Base-by-base conservation (phyloP, 345 rosid genomes). In the Crucihimalaya himalaica region DNA sequence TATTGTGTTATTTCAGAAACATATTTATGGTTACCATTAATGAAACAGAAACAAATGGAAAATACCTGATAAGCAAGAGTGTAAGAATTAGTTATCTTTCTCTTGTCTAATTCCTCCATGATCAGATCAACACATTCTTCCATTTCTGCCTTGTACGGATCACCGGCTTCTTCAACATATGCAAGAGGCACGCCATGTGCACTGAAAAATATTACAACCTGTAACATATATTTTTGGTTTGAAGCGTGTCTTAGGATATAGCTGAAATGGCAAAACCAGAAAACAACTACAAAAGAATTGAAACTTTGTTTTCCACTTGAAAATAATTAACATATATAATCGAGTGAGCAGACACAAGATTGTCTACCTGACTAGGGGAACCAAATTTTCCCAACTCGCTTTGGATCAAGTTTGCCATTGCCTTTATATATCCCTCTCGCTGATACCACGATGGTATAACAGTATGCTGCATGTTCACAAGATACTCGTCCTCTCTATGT, bases 151-250 rank as follows among this genome's bases (percentile, higher is more conserved):
- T 91, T 91, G 87, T 94, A 94, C 10, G 99, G 99, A 79, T 94
- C 99, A 63, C 99, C 99, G 31, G 99, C 97, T 84, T 89, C 96
- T 84, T 94, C 97, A 60, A 94, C 99, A 69, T 94, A 94, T 60
- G 99, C 99, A 77, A 94, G 93, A 40, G 98, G 98, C 84, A 94
- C 98, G 48, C 98, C 98, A 72, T 95, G 99, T 21, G 99, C 99
- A 80, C 97, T 95, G 83, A 95, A 95, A 84, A 89, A 95, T 84
- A 95, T 91, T 78, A 89, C 84, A 74, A 88, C 99, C 99, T 95
- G 84, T 74, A 76, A 68, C 63, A 81, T 27, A 76, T 59, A 78
- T 55, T 68, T 68, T 31, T 63, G 21, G 61, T 76, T 70, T 63
- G 64, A 76, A 76, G 46, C 56, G 28, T 51, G 21, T 52, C 69